Percentiles rank a stretch among this genome's conserved stretches.
Evolutionary conservation across 2,329 filamentous ascomycete genomes (phyloP).

Genomic region (Dryadomyces quercus-mongolicae): DNA sequence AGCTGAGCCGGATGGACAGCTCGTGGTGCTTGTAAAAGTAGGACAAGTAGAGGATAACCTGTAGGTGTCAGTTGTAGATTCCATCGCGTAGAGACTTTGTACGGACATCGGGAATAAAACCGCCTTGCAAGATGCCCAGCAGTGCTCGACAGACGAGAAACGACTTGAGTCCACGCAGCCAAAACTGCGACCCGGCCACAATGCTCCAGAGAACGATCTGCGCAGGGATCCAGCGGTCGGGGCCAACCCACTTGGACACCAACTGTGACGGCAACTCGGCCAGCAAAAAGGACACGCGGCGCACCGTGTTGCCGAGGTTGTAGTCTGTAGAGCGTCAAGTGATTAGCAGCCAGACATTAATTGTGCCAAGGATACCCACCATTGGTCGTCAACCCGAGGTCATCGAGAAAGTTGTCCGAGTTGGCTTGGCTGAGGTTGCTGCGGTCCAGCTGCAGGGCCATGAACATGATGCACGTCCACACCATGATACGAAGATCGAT

Average conservation of each 20-base stretch:
- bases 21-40: constrained; percentile 21
- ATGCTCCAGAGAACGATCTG: constrained; percentile 21
- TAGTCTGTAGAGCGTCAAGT: too few species aligned
- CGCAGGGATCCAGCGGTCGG: constrained; percentile 22
- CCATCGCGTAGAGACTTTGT: too few species aligned
- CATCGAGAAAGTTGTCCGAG: constrained; percentile 20
- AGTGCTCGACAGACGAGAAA: constrained; percentile 14
- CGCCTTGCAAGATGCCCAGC: constrained; percentile 11
- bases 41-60: constrained; percentile 19
- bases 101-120: constrained; percentile 4
- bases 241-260: constrained; percentile 37
- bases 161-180: too few species aligned
- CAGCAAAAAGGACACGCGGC: constrained; percentile 35
- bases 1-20: constrained; percentile 18
- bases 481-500: too few species aligned
- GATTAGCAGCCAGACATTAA: too few species aligned
- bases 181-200: constrained; percentile 13
- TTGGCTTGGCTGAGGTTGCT: constrained; percentile 23
- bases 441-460: constrained; percentile 21
- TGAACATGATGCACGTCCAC: constrained; percentile 12
- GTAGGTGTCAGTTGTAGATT: too few species aligned
- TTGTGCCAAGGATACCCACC: too few species aligned
- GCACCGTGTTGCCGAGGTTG: constrained; percentile 39
- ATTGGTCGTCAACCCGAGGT: constrained; percentile 21
- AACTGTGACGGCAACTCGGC: constrained; percentile 48